Evolutionary conservation across 805 yeast species (phyloP), one percentile per base, ranked within the genome.

Genomic region (Starmerella lactis-condensi): DNA sequence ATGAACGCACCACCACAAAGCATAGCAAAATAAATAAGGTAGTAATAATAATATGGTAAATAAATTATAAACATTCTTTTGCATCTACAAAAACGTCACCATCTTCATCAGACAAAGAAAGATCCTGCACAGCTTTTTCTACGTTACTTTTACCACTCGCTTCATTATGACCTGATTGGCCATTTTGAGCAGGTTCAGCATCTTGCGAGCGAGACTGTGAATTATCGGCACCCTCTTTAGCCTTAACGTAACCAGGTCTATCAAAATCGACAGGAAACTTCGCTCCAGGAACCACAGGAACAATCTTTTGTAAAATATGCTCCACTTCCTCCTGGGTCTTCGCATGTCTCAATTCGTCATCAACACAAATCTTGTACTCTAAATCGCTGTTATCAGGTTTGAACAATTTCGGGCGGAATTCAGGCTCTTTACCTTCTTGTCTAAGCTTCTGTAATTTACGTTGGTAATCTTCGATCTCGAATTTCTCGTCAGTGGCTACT

Each of bases 271-370:
- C 67, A 13, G 70, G 65, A 46, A 72, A 70, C 31, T 57, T 44
- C 47, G 81, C 92, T 12, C 93, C 93, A 1, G 93, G 93, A 27
- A 81, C 54, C 26, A 83, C 66, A 3, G 94, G 94, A 14, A 72
- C 78, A 29, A 74, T 57, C 32, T 67, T 68, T 34, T 73, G 59
- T 18, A 82, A 61, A 31, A 67, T 62, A 34, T 63, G 58, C 31
- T 62, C 62, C 47, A 75, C 65, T 20, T 57, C 58, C n/a, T 69
- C 60, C 31, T 59, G 55, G n/a, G 58, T 56, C n/a, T 51, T 52
- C 24, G 69, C 44, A 5, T 9, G 11, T 10, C 17, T 62, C 41
- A 76, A 69, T 29, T 23, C 34, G 29, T 22, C 26, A 33, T 69
- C 61, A 53, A 70, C 76, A 52, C 73, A 75, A 24, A 79, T 58